Percentiles rank a stretch among this genome's conserved stretches.
Evolutionary conservation across 2,329 filamentous ascomycete species (phyloP).

Genomic region (Falciphora oryzae): DNA sequence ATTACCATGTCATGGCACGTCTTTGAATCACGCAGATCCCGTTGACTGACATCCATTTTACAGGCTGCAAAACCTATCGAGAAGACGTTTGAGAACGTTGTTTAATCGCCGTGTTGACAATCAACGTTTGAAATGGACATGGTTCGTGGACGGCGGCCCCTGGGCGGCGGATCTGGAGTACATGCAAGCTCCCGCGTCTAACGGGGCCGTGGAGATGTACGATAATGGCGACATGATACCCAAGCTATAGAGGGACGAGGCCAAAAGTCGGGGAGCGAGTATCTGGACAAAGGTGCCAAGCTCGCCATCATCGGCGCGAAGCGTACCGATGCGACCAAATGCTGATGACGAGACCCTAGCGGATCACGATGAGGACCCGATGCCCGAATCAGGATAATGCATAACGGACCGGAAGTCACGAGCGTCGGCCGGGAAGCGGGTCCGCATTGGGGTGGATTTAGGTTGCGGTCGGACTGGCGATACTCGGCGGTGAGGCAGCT

Average conservation of each 20-base stretch:
- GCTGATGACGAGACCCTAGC: background rate
- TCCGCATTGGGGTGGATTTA: background rate
- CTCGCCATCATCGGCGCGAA: background rate
- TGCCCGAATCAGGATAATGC: background rate
- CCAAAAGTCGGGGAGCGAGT: background rate
- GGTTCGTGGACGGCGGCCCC: background rate
- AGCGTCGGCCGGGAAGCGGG: background rate
- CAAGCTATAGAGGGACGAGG: background rate
- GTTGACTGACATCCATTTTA: background rate
- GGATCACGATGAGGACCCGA: background rate
- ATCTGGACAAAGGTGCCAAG: background rate
- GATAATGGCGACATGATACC: background rate
- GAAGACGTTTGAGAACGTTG: slow-evolving; percentile 74
- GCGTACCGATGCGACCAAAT: background rate
- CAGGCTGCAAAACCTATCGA: slow-evolving; percentile 85
- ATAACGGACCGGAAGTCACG: background rate
- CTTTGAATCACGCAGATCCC: background rate
- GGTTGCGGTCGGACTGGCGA: slow-evolving; percentile 1
- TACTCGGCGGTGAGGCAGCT: background rate
- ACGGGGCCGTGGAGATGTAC: background rate
- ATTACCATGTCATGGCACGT: background rate
- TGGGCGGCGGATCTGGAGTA: background rate
- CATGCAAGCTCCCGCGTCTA: background rate
- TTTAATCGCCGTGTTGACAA: slow-evolving; percentile 26
- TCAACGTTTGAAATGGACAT: background rate